Conservation (phyloP, 208 protist species). For the Leishmania tarentolae region DNA sequence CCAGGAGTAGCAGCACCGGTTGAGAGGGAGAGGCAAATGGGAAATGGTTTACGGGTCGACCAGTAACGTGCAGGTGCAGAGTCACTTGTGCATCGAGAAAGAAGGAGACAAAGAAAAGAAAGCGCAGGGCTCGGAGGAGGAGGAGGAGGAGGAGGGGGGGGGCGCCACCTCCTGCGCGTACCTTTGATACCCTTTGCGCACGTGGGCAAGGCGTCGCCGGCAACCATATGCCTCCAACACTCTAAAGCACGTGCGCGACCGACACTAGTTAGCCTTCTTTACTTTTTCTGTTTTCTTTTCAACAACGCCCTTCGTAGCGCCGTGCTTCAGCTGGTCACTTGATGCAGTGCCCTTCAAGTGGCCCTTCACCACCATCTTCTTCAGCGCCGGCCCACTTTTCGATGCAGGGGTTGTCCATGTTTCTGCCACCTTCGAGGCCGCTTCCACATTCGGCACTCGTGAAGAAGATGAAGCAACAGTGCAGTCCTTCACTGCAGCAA, state of each 20-base stretch:
- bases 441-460: not conserved
- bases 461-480: not conserved
- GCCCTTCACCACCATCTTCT: not conserved
- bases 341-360: not conserved
- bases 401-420: not conserved
- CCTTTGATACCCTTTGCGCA: not conserved
- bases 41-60: too few relatives aligned
- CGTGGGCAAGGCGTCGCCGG: not conserved
- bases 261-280: not conserved
- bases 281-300: not conserved
- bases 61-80: not conserved
- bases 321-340: not conserved
- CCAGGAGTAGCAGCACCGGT: not conserved
- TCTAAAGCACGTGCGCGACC: not conserved
- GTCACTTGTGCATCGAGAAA: not conserved
- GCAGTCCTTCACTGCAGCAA: too few relatives aligned
- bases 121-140: not conserved
- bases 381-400: not conserved
- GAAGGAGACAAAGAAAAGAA: not conserved
- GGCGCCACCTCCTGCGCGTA: not conserved
- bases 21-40: not conserved
- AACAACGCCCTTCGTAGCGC: not conserved
- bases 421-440: not conserved
- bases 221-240: not conserved
- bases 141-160: too few relatives aligned